Evolutionary conservation across 2,329 filamentous ascomycete genomes (phyloP), one percentile per base, ranked within the genome.

Genomic region (Penicillium sp.): DNA sequence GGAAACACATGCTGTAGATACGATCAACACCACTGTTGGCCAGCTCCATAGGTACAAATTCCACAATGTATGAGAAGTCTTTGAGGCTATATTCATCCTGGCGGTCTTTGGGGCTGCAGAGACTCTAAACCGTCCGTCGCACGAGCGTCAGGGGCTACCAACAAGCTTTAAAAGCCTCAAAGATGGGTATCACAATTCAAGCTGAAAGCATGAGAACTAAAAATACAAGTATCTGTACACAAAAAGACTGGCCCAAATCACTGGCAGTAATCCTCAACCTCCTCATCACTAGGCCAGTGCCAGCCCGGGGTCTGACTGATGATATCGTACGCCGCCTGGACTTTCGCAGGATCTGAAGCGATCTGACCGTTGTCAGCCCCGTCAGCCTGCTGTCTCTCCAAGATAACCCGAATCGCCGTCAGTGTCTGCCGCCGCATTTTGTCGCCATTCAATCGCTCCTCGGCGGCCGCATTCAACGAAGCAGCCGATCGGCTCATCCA

Each of bases 231-330:
- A 58, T 60, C 59, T 57, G 51, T 62, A 67, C 60, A 61, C 25
- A 53, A 17, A 5, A 1, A 17, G 10, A 15, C 38, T 31, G 10
- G 39, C n/a, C 31, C 28, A 14, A 17, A 35, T 61, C 64, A 64
- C 34, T 56, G 51, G 39, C 68, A 53, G 66, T 80, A 80, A 25
- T 72, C 67, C 55, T 67, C 59, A 48, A 79, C 71, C 57, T 81
- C 78, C 28, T 72, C 69, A 59, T 78, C 73, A 51, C 68, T 75
- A 12, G 78, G 78, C 78, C 78, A 81, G 17, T 70, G 73, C 77
- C 75, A 78, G 17, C 67, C 56, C 17, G 65, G 63, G 17, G 74
- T 73, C 50, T 64, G 60, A 41, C 71, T 69, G 62, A 80, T 66
- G 43, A 79, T 72, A 48, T 74, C 69, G 65, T 73, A 71, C 58